These are phyloP conservation scores for Chalciporus pseudorubinellus DNA, from an alignment of 768 basidiomycete species.

Conservation along the genomic window DNA sequence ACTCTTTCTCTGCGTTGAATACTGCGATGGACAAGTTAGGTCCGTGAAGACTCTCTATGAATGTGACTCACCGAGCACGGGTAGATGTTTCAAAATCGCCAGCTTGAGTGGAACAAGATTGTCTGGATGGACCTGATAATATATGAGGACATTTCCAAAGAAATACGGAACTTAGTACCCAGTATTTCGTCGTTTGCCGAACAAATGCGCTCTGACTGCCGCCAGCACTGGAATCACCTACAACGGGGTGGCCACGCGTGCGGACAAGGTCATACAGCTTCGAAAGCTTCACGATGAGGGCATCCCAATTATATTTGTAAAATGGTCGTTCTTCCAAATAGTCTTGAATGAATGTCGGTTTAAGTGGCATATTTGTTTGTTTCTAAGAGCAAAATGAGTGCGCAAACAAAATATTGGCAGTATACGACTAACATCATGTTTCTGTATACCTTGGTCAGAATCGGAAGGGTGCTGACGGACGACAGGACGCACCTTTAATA, in stretches of 20 bases:
- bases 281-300: constrained; percentile 92
- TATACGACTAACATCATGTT: constrained; percentile 75
- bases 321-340: constrained; percentile 94
- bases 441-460: constrained; percentile 45
- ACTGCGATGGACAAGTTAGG: constrained; percentile 46
- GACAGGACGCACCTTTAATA: constrained; percentile 67
- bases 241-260: constrained; percentile 90
- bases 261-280: constrained; percentile 93
- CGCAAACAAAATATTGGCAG: not conserved
- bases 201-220: constrained; percentile 97
- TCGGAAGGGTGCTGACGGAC: not conserved
- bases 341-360: constrained; percentile 84
- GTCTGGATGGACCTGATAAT: constrained; percentile 74
- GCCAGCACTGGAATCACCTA: constrained; percentile 92
- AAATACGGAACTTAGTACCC: constrained; percentile 54
- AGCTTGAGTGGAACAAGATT: constrained; percentile 93
- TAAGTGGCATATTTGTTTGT: constrained; percentile 82
- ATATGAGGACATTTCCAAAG: constrained; percentile 3
- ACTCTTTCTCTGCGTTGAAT: constrained; percentile 93
- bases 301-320: constrained; percentile 96
- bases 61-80: constrained; percentile 74
- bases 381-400: constrained; percentile 54
- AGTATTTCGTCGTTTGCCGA: constrained; percentile 98
- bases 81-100: constrained; percentile 87
- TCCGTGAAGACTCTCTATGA: not conserved